Evolutionary conservation across 202 grass and related monocot genomes (phyloP), one percentile per base, ranked within the genome.

Genomic region (Setaria viridis): DNA sequence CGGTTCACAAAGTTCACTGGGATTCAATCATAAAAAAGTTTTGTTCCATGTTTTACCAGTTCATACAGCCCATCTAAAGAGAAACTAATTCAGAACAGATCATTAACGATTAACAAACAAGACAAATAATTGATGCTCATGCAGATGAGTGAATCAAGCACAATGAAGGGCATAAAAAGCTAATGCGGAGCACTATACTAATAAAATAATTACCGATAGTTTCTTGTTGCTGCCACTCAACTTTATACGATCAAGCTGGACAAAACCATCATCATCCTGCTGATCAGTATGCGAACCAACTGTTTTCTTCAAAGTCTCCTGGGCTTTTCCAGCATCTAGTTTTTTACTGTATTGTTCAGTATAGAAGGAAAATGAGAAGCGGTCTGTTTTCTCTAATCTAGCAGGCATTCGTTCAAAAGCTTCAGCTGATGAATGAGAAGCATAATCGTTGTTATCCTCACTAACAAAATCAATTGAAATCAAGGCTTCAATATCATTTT

Each of bases 351-450:
- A 87, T 82, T 91, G 70, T 74, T 91, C 90, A 55, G 90, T 81
- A 87, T 90, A 85, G 37, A 99, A 92, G 41, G 93, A 94, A 91
- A 99, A 99, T 67, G 90, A 91, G 57, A 85, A 85, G 34, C 68
- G 84, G 71, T 90, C 90, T 70, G 78, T 91, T 84, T 81, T 94
- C 89, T 96, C 93, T 82, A 99, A 75, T 80, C 88, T 99, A 82
- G 96, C 93, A 20, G 96, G 96, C 81, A 92, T 76, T 47, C 86
- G 85, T 59, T 93, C 84, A 84, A 92, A 79, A n/a, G 85, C 54
- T 84, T 84, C 78, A 56, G 72, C 45, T 70, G 77, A 77, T 20
- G 64, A 65, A 62, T 32, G 56, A 72, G 77, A 85, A 81, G 48
- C 34, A 87, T 80, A 87, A 62, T 80, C 37, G 0, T 83, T 74